Evolutionary conservation across 441 rosid species (phyloP), one percentile per base, ranked within the genome.

Genomic region (Biscutella laevigata): DNA sequence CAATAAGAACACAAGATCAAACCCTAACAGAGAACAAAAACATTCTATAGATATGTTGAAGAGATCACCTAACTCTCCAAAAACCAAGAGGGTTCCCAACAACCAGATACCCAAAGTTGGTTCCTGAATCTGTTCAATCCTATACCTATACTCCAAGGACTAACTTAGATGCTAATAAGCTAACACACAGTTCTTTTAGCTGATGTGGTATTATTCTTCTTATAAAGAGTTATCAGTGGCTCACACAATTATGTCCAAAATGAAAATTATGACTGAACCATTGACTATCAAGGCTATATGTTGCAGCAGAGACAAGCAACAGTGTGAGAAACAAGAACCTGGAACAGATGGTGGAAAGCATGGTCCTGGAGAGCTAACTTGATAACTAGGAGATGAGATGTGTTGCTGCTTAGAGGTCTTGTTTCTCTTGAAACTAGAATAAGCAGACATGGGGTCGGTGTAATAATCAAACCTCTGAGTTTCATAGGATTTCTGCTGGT

Each of bases 371-470:
- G 77, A 59, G 36, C 37, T 51, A 10, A 11, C 30, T 16, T 60
- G 57, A 65, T 44, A 3, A 59, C 37, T 59, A 42, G 77, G 71
- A 46, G 81, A 66, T 21, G 63, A 48, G 33, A 22, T 35, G 59
- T 62, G 36, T 30, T 54, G 50, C 30, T 68, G 80, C 37, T 50
- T 41, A 55, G 61, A 64, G 15, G 48, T 53, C 28, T 61, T 57
- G 56, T 33, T 70, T 57, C 68, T 76, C 64, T 59, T 79, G 73
- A 73, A 70, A 49, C 74, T 73, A 59, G 94, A 79, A 51, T 80
- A 86, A 26, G 94, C 91, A 2, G 94, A 68, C 81, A 77, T 74
- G 2, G 97, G 97, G 42, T 90, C 84, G 0, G 94, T 86, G 66
- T 86, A 90, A 67, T 67, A 86, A 74, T 81, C 94, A 56, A 86